phyloP scores from a whole-genome alignment of 441 rosid species.

The Bruguiera hainesii region DNA sequence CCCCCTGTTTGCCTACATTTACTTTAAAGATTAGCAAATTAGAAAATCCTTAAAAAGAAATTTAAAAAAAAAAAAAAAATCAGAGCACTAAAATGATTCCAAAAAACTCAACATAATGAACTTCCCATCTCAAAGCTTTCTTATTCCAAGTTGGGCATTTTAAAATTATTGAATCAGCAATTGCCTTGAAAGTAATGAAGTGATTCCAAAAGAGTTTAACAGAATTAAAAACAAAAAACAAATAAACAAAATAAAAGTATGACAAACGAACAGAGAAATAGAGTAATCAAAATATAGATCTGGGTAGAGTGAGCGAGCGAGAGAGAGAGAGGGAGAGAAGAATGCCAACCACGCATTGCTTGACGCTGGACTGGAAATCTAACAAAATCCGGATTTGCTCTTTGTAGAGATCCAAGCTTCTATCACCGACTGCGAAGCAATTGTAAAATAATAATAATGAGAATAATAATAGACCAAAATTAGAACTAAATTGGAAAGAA shows the following conservation, averaged over 20 bases:
- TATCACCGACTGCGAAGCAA: conserved; percentile 9
- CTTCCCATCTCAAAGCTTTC: not conserved
- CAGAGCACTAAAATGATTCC: not conserved
- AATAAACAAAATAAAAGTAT: not conserved
- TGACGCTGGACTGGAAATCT: conserved; percentile 51
- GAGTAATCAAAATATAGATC: not conserved
- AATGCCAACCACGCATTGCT: conserved; percentile 67
- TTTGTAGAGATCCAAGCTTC: conserved; percentile 32
- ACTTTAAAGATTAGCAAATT: not conserved
- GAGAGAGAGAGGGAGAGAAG: not conserved
- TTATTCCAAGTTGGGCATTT: not conserved
- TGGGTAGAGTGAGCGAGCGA: no score
- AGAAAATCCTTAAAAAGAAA: not conserved
- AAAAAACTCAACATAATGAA: no score
- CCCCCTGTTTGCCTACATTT: conserved; percentile 78
- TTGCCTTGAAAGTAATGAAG: no score
- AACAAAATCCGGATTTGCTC: conserved; percentile 37
- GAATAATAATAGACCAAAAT: not conserved
- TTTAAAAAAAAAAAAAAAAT: not conserved
- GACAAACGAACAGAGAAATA: not conserved
- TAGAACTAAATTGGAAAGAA: not conserved
- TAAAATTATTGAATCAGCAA: not conserved
- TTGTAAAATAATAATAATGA: conserved; percentile 18
- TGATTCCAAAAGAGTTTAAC: not conserved
- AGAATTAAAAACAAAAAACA: not conserved